Conservation (phyloP, 2,329 filamentous ascomycete genomes). For the Aureobasidium sp. region DNA sequence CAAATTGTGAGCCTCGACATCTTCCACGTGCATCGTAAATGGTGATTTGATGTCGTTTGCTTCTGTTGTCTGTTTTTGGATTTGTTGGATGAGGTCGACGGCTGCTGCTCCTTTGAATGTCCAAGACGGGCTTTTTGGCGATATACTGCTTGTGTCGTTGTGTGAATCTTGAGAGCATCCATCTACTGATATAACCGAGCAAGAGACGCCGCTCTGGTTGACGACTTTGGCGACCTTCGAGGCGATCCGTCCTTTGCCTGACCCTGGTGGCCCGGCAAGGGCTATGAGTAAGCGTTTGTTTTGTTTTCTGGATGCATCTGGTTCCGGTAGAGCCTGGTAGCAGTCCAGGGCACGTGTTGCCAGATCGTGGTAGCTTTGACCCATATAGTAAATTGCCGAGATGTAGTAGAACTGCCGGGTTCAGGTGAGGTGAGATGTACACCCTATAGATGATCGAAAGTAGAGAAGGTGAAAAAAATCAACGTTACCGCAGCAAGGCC, state of each 20-base stretch:
- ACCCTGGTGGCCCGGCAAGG: slow-evolving; percentile 4
- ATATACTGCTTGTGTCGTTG: not conserved
- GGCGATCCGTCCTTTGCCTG: slow-evolving; percentile 7
- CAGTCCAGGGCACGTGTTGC: slow-evolving; percentile 6
- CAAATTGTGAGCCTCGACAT: not conserved
- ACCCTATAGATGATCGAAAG: not conserved
- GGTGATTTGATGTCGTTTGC: slow-evolving; percentile 6
- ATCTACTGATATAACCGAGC: slow-evolving; percentile 10
- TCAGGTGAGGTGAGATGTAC: not conserved
- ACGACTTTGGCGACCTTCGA: slow-evolving; percentile 1
- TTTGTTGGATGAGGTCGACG: slow-evolving; percentile 8
- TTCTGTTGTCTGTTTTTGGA: slow-evolving; percentile 1
- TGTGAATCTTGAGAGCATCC: slow-evolving; percentile 1
- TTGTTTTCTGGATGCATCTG: slow-evolving; percentile 10
- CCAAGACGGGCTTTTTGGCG: slow-evolving; percentile 2
- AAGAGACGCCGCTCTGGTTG: slow-evolving; percentile 12
- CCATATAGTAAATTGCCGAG: not conserved
- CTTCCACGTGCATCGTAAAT: not conserved
- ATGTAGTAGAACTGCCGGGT: not conserved
- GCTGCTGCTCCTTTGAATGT: slow-evolving; percentile 8
- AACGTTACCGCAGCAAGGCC: not conserved
- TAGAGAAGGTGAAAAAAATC: not conserved
- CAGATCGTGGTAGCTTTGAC: slow-evolving; percentile 4
- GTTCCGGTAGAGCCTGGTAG: slow-evolving; percentile 4
- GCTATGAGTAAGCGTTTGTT: slow-evolving; percentile 11